These are phyloP conservation scores for Skeletonema grethae DNA, from an alignment of 108 stramenopile species.

Conservation along the genomic window DNA sequence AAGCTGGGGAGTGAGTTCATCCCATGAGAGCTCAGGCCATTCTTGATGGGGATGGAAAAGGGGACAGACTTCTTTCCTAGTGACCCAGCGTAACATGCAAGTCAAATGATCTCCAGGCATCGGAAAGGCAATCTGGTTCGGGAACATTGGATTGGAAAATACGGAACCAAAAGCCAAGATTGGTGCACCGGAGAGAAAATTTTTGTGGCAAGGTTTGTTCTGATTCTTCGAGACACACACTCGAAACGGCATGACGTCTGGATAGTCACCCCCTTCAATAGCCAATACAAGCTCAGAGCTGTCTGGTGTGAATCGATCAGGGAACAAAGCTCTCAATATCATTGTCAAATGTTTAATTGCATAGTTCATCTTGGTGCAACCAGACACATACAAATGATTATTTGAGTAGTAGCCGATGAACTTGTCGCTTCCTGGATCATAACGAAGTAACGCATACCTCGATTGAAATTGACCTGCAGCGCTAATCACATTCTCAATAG, in stretches of 20 bases:
- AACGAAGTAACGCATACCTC: background rate
- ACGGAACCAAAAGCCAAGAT: background rate
- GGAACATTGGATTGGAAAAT: background rate
- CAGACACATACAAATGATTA: background rate
- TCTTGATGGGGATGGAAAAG: background rate
- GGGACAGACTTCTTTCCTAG: background rate
- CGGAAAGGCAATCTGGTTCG: background rate
- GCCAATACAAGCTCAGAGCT: background rate
- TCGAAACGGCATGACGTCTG: background rate
- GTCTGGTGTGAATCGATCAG: slow-evolving; percentile 13
- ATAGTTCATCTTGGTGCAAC: background rate
- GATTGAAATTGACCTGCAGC: background rate
- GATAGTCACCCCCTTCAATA: background rate
- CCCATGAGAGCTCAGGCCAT: background rate
- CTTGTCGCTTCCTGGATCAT: slow-evolving; percentile 1
- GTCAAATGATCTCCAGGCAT: background rate
- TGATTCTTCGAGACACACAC: background rate
- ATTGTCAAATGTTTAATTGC: background rate
- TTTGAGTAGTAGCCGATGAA: slow-evolving; percentile 3
- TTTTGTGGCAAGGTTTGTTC: background rate
- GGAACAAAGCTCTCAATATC: background rate
- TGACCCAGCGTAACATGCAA: background rate
- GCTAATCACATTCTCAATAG: background rate
- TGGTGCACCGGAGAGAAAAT: background rate
- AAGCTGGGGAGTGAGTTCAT: slow-evolving; percentile 20